Base-by-base conservation (phyloP, 176 grass and related monocot genomes). In the Miscanthus lutarioriparius region DNA sequence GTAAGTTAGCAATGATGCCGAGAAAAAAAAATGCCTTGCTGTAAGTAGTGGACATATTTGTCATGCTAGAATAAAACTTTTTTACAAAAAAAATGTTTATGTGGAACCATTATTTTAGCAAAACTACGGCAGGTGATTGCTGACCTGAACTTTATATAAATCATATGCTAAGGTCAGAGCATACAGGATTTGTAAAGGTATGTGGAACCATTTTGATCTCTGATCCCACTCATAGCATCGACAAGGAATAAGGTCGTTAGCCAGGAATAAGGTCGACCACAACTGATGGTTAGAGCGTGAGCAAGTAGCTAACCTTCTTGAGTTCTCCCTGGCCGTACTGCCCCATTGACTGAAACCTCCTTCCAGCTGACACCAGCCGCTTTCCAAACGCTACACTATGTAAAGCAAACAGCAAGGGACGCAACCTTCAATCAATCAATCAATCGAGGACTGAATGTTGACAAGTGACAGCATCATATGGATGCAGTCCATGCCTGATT, bases 371-470 rank as follows among this genome's bases (percentile, higher is more conserved):
- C 70, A 88, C 78, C 81, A 98, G 72, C 49, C 96, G 91, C 79
- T 95, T 98, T 82, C 96, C 93, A 78, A 93, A 88, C 79, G 91
- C 96, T 98, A 85, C 78, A 85, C 83, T 90, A 93, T 87, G 79
- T 80, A 84, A 85, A 80, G 79, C 48, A 85, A 89, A 84, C 45
- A 63, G 30, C 20, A 84, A 33, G 35, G 45, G 58, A 81, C 22
- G 44, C 64, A 64, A 82, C 26, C 32, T 78, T 86, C 33, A 35
- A 35, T 37, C 30, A 82, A 35, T 37, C 30, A 82, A 32, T 66
- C 81, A 90, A 40, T 8, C 2, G 10, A 85, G 82, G 59, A 77
- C 58, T 9, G 20, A 78, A 5, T 78, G 7, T 1, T 30, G 37
- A 67, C 20, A 72, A 64, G 8, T 25, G 64, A 53, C 1, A 37